Base-by-base conservation (phyloP, 2,329 filamentous ascomycete species). In the Calonectria hawksworthii region DNA sequence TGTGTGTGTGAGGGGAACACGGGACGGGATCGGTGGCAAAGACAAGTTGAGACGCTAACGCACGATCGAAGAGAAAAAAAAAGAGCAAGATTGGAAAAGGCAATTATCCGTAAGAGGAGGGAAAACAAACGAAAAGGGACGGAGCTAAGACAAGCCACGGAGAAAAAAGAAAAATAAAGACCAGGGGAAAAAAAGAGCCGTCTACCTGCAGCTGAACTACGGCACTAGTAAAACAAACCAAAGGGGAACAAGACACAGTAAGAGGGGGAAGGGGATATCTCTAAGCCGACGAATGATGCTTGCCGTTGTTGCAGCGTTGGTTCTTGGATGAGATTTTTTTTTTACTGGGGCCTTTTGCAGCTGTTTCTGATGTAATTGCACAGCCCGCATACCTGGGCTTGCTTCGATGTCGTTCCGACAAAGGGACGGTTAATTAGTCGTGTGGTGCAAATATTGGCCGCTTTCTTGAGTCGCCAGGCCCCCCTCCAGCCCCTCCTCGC, bases 1-100 rank as follows among this genome's bases (percentile, higher is more conserved):
- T 23, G 41, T 3, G 52, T 4, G 56, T 41, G 36, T 11, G 11
- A 26, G 56, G 36, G 56, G 14, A 41, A 14, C 56, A 63, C 56
- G 56, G 56, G 66, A 54, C 36, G 28, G 65, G 65, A 54, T 68
- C 36, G 36, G 66, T 59, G 66, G 66, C 66, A 68, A 68, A 56
- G 28, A 56, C 32, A 44, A 54, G 26, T 44, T 36, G 28, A n/a
- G 18, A 21, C 61, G 41, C 61, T 65, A 65, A 65, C 38, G 61
- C 61, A 65, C 61, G 61, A 65, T 65, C 61, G 13, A 65, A 30
- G 41, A 28, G 34, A 52, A 51, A 32, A 32, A 47, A 34, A 51
- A 67, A 38, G 21, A n/a, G 7, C 26, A 38, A 38, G 23, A 14
- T 14, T 14, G 30, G 26, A 26, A 23, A 38, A 59, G 44, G 44